Base-by-base conservation (phyloP, 495 filamentous ascomycete species). In the Corynascus novoguineensis region DNA sequence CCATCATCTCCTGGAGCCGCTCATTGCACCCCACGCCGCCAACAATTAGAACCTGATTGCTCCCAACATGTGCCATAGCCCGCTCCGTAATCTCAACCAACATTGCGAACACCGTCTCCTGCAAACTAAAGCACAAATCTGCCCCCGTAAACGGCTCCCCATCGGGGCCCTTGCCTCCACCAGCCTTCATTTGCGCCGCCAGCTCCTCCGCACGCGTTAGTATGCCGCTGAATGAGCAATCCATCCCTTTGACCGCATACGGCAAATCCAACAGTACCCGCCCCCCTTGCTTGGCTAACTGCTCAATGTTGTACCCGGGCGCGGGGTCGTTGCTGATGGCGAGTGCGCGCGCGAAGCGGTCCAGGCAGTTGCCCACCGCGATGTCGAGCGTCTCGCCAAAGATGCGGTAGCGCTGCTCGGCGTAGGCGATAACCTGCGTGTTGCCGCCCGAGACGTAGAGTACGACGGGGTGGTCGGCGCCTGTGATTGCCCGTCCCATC, bases 21-120 rank as follows among this genome's bases (percentile, higher is more conserved):
- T 95, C 89, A 66, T 98, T 98, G 64, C 88, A 93, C n/a, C 95
- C 93, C 25, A 98, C 93, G n/a, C 93, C 93, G 22, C 93, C 93
- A 4, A 98, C 93, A 56, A 98, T 89, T 40, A 98, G 75, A 10
- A 97, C 93, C 73, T 97, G 88, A 58, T 73, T 83, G 21, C 87
- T 89, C 29, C 90, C 90, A 22, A 96, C 92, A 72, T 98, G 93
- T 25, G 95, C 92, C 93, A 98, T 98, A 4, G 93, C 93, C 27
- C 93, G 84, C 75, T 98, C 93, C 0, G 93, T 98, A 63, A 96
- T 98, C 79, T 98, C 93, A 6, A 98, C 93, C 40, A 98, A 76
- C 95, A 98, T 98, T 0, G 92, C 85, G 68, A 81, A 98, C 11
- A 97, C 82, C 3, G 92, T 97, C 69, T 98, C 93, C 71, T 98